Percentiles rank a stretch among this genome's conserved stretches.
phyloP scores from a whole-genome alignment of 176 grass and related monocot genomes.

The Metroxylon sagu region DNA sequence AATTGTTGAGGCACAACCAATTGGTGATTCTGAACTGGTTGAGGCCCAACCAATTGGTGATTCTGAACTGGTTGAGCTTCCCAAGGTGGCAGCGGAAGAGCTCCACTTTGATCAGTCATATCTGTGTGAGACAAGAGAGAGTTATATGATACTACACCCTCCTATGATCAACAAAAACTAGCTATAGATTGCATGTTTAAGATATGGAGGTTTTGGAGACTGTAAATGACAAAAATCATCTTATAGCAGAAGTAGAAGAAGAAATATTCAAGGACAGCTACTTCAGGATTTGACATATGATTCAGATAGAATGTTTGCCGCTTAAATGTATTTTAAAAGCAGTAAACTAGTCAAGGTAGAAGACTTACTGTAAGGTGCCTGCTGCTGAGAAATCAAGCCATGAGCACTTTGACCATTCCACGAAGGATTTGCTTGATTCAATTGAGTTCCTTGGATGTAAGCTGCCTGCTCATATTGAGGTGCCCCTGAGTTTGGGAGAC shows the following conservation, averaged over 20 bases:
- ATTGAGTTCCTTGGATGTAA: conserved; percentile 34
- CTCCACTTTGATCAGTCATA: conserved; percentile 32
- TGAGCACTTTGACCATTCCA: conserved; percentile 43
- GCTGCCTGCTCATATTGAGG: conserved; percentile 17
- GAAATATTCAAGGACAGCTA: no score
- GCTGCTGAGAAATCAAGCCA: conserved; percentile 26
- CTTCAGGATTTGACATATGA: no score
- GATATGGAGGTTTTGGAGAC: no score
- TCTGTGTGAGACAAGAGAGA: conserved; percentile 18
- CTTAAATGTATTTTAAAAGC: not conserved
- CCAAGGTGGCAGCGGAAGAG: conserved; percentile 59
- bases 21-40: conserved; percentile 23
- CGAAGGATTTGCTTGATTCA: conserved; percentile 25
- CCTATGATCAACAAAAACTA: conserved; percentile 2
- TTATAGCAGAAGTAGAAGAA: no score
- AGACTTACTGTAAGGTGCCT: conserved; percentile 40
- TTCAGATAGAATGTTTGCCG: not conserved
- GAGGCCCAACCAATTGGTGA: conserved; percentile 35
- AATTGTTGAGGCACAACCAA: conserved; percentile 32
- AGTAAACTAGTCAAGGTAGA: not conserved
- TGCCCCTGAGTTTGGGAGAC: conserved; percentile 22
- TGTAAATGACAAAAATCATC: no score
- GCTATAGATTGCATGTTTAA: not conserved
- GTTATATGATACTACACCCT: no score
- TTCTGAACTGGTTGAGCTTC: conserved; percentile 33